phyloP scores from a whole-genome alignment of 805 yeast species.

The Kodamaea lidongshanica region DNA sequence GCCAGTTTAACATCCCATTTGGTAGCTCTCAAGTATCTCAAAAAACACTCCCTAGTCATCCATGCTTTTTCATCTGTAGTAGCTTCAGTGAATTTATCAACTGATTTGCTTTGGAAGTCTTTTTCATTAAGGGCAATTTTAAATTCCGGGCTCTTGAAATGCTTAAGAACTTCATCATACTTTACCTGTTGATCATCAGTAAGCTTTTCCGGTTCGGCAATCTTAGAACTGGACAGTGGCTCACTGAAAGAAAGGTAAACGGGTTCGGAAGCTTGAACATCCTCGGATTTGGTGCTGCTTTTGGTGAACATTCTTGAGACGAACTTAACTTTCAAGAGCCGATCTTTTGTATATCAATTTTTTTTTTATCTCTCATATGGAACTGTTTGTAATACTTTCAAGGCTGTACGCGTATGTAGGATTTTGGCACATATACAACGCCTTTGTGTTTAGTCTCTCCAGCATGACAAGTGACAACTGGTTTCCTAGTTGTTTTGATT shows the following conservation, averaged over 20 bases:
- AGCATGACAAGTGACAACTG: too few relatives aligned
- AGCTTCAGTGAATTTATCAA: conserved; percentile 13
- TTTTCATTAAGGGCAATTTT: conserved; percentile 47
- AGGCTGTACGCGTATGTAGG: too few relatives aligned
- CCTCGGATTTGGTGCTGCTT: too few relatives aligned
- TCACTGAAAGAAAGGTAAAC: conserved; percentile 46
- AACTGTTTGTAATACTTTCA: too few relatives aligned
- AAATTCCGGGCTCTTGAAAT: conserved; percentile 43
- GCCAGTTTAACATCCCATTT: conserved; percentile 79
- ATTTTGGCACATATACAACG: too few relatives aligned
- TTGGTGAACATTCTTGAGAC: too few relatives aligned
- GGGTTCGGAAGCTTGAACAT: too few relatives aligned
- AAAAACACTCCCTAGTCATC: conserved; percentile 86
- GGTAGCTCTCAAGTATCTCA: conserved; percentile 88
- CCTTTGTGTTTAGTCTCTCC: too few relatives aligned
- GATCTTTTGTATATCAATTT: too few relatives aligned
- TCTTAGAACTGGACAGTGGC: conserved; percentile 43
- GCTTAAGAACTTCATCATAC: conserved; percentile 52
- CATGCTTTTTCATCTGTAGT: conserved; percentile 67
- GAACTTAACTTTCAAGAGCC: too few relatives aligned
- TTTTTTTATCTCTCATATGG: too few relatives aligned
- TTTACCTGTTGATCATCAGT: conserved; percentile 50
- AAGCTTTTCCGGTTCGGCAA: conserved; percentile 48
- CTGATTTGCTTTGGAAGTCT: conserved; percentile 17
- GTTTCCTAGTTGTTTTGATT: too few relatives aligned